Base-by-base conservation (phyloP, 768 basidiomycete species). In the Lactarius hengduanensis region DNA sequence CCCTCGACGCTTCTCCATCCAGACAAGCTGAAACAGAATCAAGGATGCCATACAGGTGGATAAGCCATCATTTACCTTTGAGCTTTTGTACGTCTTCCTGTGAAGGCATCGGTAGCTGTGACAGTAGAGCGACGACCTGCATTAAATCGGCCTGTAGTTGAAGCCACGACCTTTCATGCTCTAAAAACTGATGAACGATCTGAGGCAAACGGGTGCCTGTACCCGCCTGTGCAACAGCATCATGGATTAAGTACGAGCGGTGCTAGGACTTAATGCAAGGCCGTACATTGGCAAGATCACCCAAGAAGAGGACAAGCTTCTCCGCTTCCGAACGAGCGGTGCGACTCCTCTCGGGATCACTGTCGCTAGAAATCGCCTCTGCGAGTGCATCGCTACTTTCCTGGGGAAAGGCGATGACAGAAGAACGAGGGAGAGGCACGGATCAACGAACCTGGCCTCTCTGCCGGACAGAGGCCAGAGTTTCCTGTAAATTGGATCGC, bases 401-500 rank as follows among this genome's bases (percentile, higher is more conserved):
- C 66, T 67, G 59, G 47, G 57, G 54, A 66, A 34, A 62, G 47
- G 53, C 32, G 40, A 57, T 3, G 22, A 28, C 8, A 41, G n/a
- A 40, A 4, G 30, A 34, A 32, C 7, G 55, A 56, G 30, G 16
- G 54, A 58, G 22, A 36, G 10, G 22, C 34, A 55, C 40, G 55
- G 9, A 54, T 28, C 66, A 67, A 50, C 47, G 28, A 36, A 50
- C 59, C 60, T 67, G 75, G 5, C 80, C 80, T 20, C 75, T 63
- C 56, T 75, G 69, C 71, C 82, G 78, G 15, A 82, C 76, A 18
- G 73, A 66, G 22, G 79, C 68, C 71, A 85, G 82, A 63, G 80
- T 82, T 3, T 81, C 81, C 18, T 86, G 83, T 38, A 87, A 75
- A 1, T 82, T 82, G 13, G 83, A 81, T 5, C 79, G 79, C 86